Conservation (phyloP, 305 asterid genomes). For the Striga hermonthica region DNA sequence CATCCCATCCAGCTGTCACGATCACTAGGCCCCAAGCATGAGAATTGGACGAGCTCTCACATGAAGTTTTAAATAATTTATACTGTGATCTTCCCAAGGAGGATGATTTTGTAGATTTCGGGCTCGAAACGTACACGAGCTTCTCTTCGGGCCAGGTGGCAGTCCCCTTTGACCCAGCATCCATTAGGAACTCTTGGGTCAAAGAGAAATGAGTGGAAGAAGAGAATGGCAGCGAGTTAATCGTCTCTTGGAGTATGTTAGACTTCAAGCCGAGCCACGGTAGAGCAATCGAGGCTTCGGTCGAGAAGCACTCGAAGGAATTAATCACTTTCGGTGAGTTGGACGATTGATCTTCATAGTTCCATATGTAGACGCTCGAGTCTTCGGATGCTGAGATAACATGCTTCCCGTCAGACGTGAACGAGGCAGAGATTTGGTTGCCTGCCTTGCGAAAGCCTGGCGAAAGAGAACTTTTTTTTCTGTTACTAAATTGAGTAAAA, state of each 20-base stretch:
- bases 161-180: slow-evolving; percentile 58
- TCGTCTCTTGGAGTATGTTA: slow-evolving; percentile 28
- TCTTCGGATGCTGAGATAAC: slow-evolving; percentile 55
- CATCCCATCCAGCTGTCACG: slow-evolving; percentile 82
- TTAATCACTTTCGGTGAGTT: slow-evolving; percentile 40
- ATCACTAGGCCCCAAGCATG: slow-evolving; percentile 85
- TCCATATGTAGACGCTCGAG: slow-evolving; percentile 56
- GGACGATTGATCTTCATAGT: slow-evolving; percentile 32
- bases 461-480: neutral
- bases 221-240: slow-evolving; percentile 47
- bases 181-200: slow-evolving; percentile 55
- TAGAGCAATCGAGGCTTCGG: slow-evolving; percentile 71
- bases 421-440: slow-evolving; percentile 45
- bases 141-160: slow-evolving; percentile 99
- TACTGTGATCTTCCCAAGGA: slow-evolving; percentile 56
- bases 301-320: slow-evolving; percentile 63
- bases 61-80: slow-evolving; percentile 63
- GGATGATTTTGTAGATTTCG: slow-evolving; percentile 31
- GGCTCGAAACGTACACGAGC: slow-evolving; percentile 59
- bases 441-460: slow-evolving; percentile 46
- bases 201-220: slow-evolving; percentile 52
- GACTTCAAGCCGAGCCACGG: slow-evolving; percentile 77
- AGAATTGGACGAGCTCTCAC: slow-evolving; percentile 56
- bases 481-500: neutral
- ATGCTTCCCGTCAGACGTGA: slow-evolving; percentile 49